phyloP scores from a whole-genome alignment of 106 monocot species.

The Chionographis japonica region DNA sequence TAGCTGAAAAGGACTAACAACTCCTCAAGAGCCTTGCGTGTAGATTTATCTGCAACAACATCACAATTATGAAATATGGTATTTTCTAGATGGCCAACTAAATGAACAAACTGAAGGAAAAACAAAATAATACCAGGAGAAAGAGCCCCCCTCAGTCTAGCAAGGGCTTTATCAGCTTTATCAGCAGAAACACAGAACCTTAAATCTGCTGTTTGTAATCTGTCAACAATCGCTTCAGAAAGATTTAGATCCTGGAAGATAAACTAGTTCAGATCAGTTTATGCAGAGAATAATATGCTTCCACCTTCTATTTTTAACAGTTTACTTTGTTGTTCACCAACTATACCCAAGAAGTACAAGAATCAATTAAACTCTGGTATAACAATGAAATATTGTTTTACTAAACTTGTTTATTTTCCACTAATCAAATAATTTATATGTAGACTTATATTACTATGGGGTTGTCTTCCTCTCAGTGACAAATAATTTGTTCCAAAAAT shows the following conservation, averaged over 20 bases:
- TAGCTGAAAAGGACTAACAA: conserved; percentile 67
- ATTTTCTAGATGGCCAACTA: not conserved
- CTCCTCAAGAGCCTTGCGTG: conserved; percentile 83
- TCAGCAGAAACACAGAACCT: conserved; percentile 88
- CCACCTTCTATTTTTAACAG: no score
- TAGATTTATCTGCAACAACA: conserved; percentile 48
- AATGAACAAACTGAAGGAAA: not conserved
- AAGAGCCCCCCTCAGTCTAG: conserved; percentile 92
- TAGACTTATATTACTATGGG: no score
- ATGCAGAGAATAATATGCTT: not conserved
- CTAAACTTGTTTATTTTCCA: no score
- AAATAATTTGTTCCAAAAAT: no score
- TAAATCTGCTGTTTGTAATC: conserved; percentile 75
- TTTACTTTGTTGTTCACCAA: no score
- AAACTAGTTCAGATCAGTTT: conserved; percentile 1
- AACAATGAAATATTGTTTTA: no score
- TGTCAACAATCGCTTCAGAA: conserved; percentile 73
- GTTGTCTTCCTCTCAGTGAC: no score
- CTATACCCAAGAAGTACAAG: no score
- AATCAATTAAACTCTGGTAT: no score
- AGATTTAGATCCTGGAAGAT: conserved; percentile 70
- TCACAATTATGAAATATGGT: not conserved
- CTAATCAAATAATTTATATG: no score
- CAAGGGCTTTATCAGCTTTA: conserved; percentile 70
- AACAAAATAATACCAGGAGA: conserved; percentile 49